A percentile compares a stretch with the other conserved stretches of the same genome.
phyloP scores from a whole-genome alignment of 805 yeast genomes.

The Monosporozyma unispora region DNA sequence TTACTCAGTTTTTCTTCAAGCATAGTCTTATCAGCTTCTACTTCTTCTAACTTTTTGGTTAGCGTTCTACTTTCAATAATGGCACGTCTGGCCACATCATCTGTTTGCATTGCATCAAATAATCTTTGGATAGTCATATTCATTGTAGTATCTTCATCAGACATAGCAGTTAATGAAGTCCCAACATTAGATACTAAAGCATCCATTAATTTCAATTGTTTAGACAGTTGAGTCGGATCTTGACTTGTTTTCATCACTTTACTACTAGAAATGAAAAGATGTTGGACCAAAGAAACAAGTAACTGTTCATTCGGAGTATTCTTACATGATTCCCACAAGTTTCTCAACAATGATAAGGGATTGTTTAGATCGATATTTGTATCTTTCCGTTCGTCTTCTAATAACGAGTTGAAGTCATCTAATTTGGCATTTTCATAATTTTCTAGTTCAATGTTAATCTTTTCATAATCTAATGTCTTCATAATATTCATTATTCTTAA shows the following conservation, averaged over 20 bases:
- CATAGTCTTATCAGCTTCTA: constrained; percentile 48
- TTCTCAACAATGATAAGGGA: constrained; percentile 61
- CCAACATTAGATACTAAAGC: constrained; percentile 63
- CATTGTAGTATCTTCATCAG: constrained; percentile 53
- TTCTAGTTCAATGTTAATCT: constrained; percentile 57
- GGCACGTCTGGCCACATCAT: constrained; percentile 80
- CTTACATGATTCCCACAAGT: constrained; percentile 41
- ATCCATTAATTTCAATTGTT: constrained; percentile 48
- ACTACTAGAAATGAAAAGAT: constrained; percentile 26
- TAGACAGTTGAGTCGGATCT: constrained; percentile 24
- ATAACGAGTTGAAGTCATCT: constrained; percentile 26
- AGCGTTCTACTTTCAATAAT: constrained; percentile 50
- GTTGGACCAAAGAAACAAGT: constrained; percentile 41
- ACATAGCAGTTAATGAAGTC: constrained; percentile 34
- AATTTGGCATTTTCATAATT: constrained; percentile 42
- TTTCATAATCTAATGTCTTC: constrained; percentile 49
- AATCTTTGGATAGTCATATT: constrained; percentile 76
- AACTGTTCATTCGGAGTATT: constrained; percentile 44
- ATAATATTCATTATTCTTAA: constrained; percentile 35
- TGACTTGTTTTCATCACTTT: constrained; percentile 16
- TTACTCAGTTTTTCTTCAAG: constrained; percentile 56
- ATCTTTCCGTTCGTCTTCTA: constrained; percentile 16
- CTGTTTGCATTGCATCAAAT: constrained; percentile 71
- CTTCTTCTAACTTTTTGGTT: constrained; percentile 40
- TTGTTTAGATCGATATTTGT: constrained; percentile 36